Percentiles rank a stretch among this genome's conserved stretches.
phyloP scores from a whole-genome alignment of 345 rosid genomes.

The Aegle marmelos region DNA sequence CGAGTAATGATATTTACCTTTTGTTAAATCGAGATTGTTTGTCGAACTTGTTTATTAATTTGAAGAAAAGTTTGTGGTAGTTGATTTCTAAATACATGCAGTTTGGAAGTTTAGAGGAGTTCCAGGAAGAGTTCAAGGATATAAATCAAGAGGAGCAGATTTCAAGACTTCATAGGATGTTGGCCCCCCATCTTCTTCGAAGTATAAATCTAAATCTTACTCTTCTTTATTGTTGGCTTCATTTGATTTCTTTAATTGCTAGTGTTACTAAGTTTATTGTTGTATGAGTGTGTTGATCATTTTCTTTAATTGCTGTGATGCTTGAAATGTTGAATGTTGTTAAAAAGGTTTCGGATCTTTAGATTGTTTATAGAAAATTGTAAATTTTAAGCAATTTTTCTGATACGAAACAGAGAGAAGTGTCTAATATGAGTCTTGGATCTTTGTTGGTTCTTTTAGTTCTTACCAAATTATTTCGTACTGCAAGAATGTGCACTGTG shows the following conservation, averaged over 20 bases:
- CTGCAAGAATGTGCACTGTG: background rate
- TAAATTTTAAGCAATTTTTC: background rate
- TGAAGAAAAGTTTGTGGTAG: constrained; percentile 10
- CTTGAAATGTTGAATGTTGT: background rate
- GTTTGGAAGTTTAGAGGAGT: constrained; percentile 98
- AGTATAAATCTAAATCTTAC: constrained; percentile 48
- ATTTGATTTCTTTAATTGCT: constrained; percentile 13
- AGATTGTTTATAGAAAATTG: background rate
- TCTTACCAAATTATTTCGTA: background rate
- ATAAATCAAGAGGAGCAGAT: constrained; percentile 99
- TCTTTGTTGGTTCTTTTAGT: background rate
- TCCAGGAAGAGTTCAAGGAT: constrained; percentile 96
- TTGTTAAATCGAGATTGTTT: constrained; percentile 13
- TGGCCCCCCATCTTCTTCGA: constrained; percentile 98
- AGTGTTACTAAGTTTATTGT: background rate
- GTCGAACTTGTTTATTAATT: background rate
- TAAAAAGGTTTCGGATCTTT: background rate
- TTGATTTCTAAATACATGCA: constrained; percentile 38
- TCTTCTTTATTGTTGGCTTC: constrained; percentile 1
- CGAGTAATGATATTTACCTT: background rate
- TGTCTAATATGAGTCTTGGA: background rate
- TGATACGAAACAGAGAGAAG: background rate
- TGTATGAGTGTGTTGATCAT: background rate
- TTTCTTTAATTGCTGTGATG: background rate
- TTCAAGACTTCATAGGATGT: constrained; percentile 93